Evolutionary conservation across 805 yeast genomes (phyloP), one percentile per base, ranked within the genome.

Genomic region (Spathaspora boniae): DNA sequence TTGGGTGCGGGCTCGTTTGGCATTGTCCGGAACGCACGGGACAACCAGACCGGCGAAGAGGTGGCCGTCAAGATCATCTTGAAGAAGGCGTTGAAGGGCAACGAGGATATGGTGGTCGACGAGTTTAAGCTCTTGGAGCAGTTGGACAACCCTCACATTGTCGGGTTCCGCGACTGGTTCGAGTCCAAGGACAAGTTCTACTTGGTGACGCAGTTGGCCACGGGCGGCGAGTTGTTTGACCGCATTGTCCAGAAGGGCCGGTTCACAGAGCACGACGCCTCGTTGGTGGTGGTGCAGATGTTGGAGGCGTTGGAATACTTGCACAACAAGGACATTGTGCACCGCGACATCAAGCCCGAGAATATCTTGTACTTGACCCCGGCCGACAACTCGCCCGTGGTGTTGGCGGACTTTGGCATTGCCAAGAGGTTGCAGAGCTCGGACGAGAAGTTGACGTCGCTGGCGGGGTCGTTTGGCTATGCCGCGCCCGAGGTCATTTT

Each of bases 1-100:
- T 62, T 89, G 9, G 98, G 98, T 7, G 97, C 97, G 0, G 98
- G 98, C 4, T 78, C 95, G 1, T 93, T 87, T 60, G 98, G 98
- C 26, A 82, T 91, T 2, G 98, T 91, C 3, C 72, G 95, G 47
- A 74, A 76, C 44, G 98, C 96, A 2, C 65, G 76, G 25, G 61
- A 64, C 38, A 62, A 60, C 44, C 49, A 41, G 22, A 63, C 69
- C 8, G 61, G 63, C 17, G 87, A 86, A 48, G 79, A 83, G 40
- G 95, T 88, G 11, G 98, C 98, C 0, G 76, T 91, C 44, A 91
- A 91, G 65, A 87, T 91, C 51, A 81, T 91, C 24, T 61, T 88
- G 50, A 88, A 88, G 60, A 86, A 87, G 53, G 86, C 91, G 11
- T 70, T 91, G 47, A 77, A 80, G 53, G 91, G 88, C 5, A 79